Conservation (phyloP, 1,284 basidiomycete genomes). For the Moniliophthora roreri region DNA sequence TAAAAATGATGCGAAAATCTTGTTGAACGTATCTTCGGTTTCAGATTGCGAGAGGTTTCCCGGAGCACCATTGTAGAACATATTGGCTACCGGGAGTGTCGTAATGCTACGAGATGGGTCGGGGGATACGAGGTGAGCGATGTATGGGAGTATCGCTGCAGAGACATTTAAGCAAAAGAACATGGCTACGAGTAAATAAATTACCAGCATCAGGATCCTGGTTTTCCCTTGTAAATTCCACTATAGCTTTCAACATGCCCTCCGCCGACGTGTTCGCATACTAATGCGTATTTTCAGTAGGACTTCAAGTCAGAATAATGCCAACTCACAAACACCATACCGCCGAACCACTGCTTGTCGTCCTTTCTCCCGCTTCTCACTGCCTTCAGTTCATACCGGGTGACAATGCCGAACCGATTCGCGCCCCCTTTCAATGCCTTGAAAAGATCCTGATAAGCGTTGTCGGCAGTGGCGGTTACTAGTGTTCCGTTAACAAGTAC, state of each 20-base stretch:
- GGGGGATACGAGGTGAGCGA: conserved; percentile 18
- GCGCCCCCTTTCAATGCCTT: conserved; percentile 40
- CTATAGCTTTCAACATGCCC: conserved; percentile 34
- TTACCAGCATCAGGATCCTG: conserved; percentile 38
- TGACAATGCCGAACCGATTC: conserved; percentile 42
- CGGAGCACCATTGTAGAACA: conserved; percentile 35
- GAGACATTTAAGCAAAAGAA: not conserved
- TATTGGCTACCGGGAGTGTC: conserved; percentile 15
- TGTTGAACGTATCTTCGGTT: conserved; percentile 25
- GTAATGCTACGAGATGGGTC: conserved; percentile 8
- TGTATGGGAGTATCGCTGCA: conserved; percentile 25
- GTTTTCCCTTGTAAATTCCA: conserved; percentile 32
- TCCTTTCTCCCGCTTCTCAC: conserved; percentile 32
- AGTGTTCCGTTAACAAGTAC: conserved; percentile 37
- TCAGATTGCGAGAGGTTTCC: not conserved
- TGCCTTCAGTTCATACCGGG: conserved; percentile 35
- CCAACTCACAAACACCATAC: conserved; percentile 31
- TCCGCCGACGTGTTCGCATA: conserved; percentile 30
- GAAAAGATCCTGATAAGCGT: conserved; percentile 38
- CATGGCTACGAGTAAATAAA: conserved; percentile 3
- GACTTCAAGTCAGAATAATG: not conserved
- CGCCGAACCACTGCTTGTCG: conserved; percentile 37
- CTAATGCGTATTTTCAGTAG: not conserved
- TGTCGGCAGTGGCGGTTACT: conserved; percentile 37
- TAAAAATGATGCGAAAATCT: conserved; percentile 36